A percentile compares a stretch with the other conserved stretches of the same genome.
Conservation (phyloP, 805 yeast genomes). For the Diddensiella caesifluorescens region DNA sequence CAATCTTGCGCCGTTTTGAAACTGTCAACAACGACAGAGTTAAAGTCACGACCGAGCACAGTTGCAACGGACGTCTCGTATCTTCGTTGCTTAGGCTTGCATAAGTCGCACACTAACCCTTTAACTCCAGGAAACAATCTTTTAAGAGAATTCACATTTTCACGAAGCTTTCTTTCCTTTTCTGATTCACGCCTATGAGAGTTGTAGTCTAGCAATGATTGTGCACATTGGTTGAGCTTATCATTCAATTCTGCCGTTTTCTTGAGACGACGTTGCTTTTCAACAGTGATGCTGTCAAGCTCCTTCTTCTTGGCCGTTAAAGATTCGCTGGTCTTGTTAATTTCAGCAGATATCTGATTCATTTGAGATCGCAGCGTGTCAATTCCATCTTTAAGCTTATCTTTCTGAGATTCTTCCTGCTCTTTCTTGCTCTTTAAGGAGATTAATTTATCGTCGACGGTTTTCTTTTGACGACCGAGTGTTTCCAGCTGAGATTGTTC, state of each 20-base stretch:
- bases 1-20: conserved; percentile 65
- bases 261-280: conserved; percentile 19
- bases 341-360: conserved; percentile 30
- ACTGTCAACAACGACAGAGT: conserved; percentile 78
- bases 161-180: conserved; percentile 64
- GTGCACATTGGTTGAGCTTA: conserved; percentile 53
- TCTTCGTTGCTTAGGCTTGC: conserved; percentile 66
- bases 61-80: conserved; percentile 72
- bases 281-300: conserved; percentile 22
- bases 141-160: conserved; percentile 62
- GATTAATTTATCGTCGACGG: conserved; percentile 23
- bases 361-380: conserved; percentile 36
- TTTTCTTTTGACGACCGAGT: conserved; percentile 22
- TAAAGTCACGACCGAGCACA: conserved; percentile 70
- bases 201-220: conserved; percentile 62
- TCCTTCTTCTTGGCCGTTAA: conserved; percentile 25
- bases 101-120: conserved; percentile 75
- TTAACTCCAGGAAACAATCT: conserved; percentile 79
- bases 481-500: conserved; percentile 23
- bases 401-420: conserved; percentile 14
- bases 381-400: conserved; percentile 30
- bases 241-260: conserved; percentile 60
- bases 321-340: conserved; percentile 24
- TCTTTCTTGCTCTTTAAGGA: conserved; percentile 18
- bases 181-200: conserved; percentile 73